These are phyloP conservation scores for Sophora flavescens DNA, from an alignment of 306 rosid species.

Conservation along the genomic window DNA sequence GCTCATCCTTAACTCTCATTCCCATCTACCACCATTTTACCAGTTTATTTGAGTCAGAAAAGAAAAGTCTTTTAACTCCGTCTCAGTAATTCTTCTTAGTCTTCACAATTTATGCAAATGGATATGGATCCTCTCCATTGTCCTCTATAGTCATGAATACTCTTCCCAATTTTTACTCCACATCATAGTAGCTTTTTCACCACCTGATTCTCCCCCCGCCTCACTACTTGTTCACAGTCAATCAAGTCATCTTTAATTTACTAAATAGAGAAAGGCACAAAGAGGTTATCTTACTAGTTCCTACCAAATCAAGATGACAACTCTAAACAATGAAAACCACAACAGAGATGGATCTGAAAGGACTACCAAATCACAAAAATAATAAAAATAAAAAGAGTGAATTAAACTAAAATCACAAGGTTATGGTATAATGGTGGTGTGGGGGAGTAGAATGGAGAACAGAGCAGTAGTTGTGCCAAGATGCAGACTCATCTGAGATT, in stretches of 20 bases:
- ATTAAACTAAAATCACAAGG: background rate
- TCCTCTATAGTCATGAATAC: background rate
- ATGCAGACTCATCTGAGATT: constrained; percentile 14
- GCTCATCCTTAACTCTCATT: background rate
- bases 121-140: background rate
- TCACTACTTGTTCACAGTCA: background rate
- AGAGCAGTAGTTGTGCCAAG: constrained; percentile 6
- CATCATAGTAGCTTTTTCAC: constrained; percentile 2
- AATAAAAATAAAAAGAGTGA: background rate
- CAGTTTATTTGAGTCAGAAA: background rate
- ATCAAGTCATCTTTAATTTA: constrained; percentile 15
- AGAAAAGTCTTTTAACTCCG: background rate
- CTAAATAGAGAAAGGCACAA: background rate
- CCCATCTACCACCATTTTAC: constrained; percentile 29
- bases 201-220: background rate
- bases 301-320: constrained; percentile 15
- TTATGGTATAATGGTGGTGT: constrained; percentile 3
- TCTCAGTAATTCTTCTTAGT: background rate
- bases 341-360: background rate
- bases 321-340: constrained; percentile 5
- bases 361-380: constrained; percentile 6
- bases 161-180: background rate
- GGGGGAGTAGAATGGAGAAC: constrained; percentile 14
- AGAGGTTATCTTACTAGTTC: constrained; percentile 20
- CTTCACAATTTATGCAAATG: constrained; percentile 26